Evolutionary conservation across 768 basidiomycete species (phyloP), one percentile per base, ranked within the genome.

Genomic region (Cystobasidium ongulense): DNA sequence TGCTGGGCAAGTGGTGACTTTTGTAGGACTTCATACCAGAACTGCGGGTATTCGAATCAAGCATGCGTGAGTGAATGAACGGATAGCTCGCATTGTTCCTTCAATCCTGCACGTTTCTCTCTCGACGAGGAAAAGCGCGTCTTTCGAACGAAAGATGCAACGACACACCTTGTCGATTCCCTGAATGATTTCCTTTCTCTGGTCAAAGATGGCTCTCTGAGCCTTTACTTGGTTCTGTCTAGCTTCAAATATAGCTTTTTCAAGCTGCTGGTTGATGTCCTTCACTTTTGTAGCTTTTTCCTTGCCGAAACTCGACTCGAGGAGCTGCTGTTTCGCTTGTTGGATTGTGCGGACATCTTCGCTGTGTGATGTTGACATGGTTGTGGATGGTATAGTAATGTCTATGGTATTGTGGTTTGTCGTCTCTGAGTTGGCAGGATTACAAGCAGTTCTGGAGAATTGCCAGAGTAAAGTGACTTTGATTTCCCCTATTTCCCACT

Each of bases 91-190:
- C 27, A 52, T 17, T 46, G 39, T 7, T 50, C 46, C 46, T 17
- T 21, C 46, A n/a, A n/a, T 41, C 41, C 25, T n/a, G 65, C 41
- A 52, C 63, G 63, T 38, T 43, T 27, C 36, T 41, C 63, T 63
- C 8, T n/a, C 29, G 21, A 21, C 23, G 53, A 31, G 31, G n/a
- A 38, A 61, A 61, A 38, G 10, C 46, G 46, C 46, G 46, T 50
- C 46, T n/a, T n/a, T 50, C 39, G 39, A 39, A 39, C 39, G 39
- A 41, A 41, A 41, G 39, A 18, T 8, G 7, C 18, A 61, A 10
- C 38, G 3, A 39, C 63, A 15, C 43, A 71, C 68, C 53, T 71
- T 54, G 33, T 71, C 68, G 18, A 71, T 43, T 17, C 23, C 52
- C 38, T 71, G 31, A 21, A 71, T 36, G 4, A 54, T 5, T 11